Base-by-base conservation (phyloP, 2,329 filamentous ascomycete species). In the Dothideomycetes sp. region DNA sequence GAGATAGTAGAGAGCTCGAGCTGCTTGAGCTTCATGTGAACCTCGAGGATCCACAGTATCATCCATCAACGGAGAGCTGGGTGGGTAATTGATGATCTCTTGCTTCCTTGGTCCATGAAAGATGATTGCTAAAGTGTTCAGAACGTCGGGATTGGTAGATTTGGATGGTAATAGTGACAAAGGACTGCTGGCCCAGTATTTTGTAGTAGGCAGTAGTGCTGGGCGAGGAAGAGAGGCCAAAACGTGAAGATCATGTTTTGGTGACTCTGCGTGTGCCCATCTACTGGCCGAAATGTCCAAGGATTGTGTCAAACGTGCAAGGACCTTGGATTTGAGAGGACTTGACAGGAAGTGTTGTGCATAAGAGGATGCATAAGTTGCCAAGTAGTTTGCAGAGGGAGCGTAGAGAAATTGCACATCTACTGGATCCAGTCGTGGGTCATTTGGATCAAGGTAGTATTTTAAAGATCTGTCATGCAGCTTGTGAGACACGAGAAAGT, bases 201-300 rank as follows among this genome's bases (percentile, higher is more conserved):
- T 32, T 38, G 5, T 54, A 56, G 6, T 59, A 60, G 71, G 67
- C 3, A 76, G 51, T 1, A 79, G 60, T 23, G 70, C 56, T 10
- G 67, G 63, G 9, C 74, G 67, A 16, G 75, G 75, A 27, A 79
- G 61, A 9, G 69, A 71, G 5, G 70, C 65, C n/a, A 78, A 58
- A n/a, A 79, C 62, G 46, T 67, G 68, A 6, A 78, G 62, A 46
- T 77, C 72, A 38, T 71, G 67, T 13, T 67, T 67, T 8, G 73
- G 73, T n/a, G 66, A 66, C 20, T 70, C 67, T 1, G 63, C 63
- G 43, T 71, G 70, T 6, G 72, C 71, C 70, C 69, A 73, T 45
- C 65, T 64, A 3, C 55, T 55, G 1, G 65, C 59, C 3, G 65
- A 62, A 5, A 70, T 60, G 18, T 63, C 53, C 19, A 73, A 53